phyloP scores from a whole-genome alignment of 768 basidiomycete genomes.

The Collybiopsis luxurians region DNA sequence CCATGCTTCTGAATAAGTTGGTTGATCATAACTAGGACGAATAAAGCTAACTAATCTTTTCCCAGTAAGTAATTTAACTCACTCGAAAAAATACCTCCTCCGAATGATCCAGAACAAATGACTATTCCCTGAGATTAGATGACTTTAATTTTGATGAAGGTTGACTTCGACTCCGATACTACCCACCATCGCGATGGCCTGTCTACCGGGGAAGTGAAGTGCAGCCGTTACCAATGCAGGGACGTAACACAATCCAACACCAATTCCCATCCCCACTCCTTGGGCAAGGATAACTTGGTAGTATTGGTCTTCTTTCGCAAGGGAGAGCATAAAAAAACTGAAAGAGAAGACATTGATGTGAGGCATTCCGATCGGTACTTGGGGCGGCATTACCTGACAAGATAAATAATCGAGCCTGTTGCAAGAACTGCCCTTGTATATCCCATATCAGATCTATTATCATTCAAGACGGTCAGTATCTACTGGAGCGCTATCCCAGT shows the following conservation, averaged over 20 bases:
- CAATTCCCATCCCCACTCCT: conserved; percentile 6
- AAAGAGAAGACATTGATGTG: background rate
- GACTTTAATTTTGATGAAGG: too few relatives aligned
- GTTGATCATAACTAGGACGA: conserved; percentile 1
- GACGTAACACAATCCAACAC: conserved; percentile 5
- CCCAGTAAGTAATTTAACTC: too few relatives aligned
- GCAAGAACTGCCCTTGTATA: background rate
- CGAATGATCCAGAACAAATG: too few relatives aligned
- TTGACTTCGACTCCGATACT: background rate
- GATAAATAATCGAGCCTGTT: background rate
- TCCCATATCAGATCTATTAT: background rate
- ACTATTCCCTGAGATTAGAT: background rate
- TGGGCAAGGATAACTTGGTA: conserved; percentile 2
- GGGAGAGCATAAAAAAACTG: conserved; percentile 3
- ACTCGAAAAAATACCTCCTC: too few relatives aligned
- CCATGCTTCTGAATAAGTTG: conserved; percentile 3
- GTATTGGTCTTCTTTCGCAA: background rate
- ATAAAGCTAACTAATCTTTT: too few relatives aligned
- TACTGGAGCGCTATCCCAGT: background rate
- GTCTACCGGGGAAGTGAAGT: conserved; percentile 2
- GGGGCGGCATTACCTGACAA: background rate
- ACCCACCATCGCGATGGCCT: conserved; percentile 5
- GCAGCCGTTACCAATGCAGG: conserved; percentile 2
- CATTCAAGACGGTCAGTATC: background rate
- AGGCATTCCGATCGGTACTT: background rate